Base-by-base conservation (phyloP, 495 filamentous ascomycete species). In the Lichina pygmaea region DNA sequence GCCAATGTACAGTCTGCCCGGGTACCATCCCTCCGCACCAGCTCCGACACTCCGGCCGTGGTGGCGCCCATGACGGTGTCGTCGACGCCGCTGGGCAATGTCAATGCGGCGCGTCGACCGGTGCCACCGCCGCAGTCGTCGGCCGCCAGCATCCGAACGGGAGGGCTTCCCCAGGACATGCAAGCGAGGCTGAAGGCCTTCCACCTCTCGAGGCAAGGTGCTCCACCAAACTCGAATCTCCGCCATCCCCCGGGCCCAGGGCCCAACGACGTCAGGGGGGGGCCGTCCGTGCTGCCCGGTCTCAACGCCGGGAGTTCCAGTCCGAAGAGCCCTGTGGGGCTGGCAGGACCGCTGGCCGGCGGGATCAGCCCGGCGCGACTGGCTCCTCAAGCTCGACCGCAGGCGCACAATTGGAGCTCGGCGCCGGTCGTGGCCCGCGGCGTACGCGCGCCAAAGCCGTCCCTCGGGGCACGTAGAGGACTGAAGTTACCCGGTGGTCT, bases 161-260 rank as follows among this genome's bases (percentile, higher is more conserved):
- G 66, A 44, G 66, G 67, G 32, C 60, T 89, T 16, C 78, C 81
- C 38, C 73, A 78, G 57, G 83, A 91, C 49, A 72, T 94, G 49
- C 71, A 79, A 62, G 79, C 75, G 34, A 85, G 77, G 52, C 77
- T 86, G 66, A 73, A 72, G 51, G 79, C 78, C 2, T 82, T 85
- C 45, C 75, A 80, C 46, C 55, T 79, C 11, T 78, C 69, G 48
- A 61, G 72, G 49, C 73, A 72, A 55, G 70, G 69, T 43, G 61
- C 62, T 24, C 68, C 67, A 34, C 62, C 64, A 30, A 44, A 46
- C 7, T 45, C 59, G 42, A 52, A 24, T 45, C 43, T 50, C 41
- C 57, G 54, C 12, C n/a, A 51, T 51, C 38, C 46, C 49, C 34
- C 45, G 39, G 15, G 48, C 16, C 3, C 38, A 17, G 16, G 42